Base-by-base conservation (phyloP, 1,139 yeast species). In the Sugiyamaella neomexicana region DNA sequence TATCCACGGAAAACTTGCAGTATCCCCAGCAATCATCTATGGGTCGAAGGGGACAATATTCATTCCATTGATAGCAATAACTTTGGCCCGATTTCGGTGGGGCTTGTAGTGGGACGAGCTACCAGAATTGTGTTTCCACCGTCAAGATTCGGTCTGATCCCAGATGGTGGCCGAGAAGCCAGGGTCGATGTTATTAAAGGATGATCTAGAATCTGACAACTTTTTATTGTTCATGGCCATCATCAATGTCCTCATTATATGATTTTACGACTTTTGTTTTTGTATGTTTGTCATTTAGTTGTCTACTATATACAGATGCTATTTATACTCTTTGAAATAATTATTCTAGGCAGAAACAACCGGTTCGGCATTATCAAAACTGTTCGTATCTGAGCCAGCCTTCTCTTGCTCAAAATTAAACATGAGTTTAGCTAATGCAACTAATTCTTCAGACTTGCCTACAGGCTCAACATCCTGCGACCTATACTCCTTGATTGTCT, bases 31-130 rank as follows among this genome's bases (percentile, higher is more conserved):
- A 86, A 84, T 64, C 98, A 91, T 67, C 64, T 89, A 10, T 91
- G 97, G 97, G 90, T 90, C 0, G 97, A 91, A 69, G 98, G 98
- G 2, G 98, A 91, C 68, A 90, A 89, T 67, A 70, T 85, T 53
- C 97, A 89, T 65, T 86, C 95, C 1, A 73, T 89, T 2, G 97
- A 90, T 70, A 84, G 93, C 48, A 89, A 89, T 67, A 79, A 78
- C 8, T 90, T 87, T 72, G 97, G 97, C 0, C 95, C 97, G 0
- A 79, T 90, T 1, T 85, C 95, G 38, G 78, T 82, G 50, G 96
- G 90, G 0, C 72, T 89, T 59, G 85, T 89, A 23, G 67, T 86
- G 15, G 97, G 96, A 1, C 85, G 81, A 63, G 95, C 85, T 1
- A 75, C 80, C 0, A 68, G 72, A 40, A 75, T 89, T 1, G 67